Base-by-base conservation (phyloP, 2,329 filamentous ascomycete genomes). In the Phaeoacremonium minimum region DNA sequence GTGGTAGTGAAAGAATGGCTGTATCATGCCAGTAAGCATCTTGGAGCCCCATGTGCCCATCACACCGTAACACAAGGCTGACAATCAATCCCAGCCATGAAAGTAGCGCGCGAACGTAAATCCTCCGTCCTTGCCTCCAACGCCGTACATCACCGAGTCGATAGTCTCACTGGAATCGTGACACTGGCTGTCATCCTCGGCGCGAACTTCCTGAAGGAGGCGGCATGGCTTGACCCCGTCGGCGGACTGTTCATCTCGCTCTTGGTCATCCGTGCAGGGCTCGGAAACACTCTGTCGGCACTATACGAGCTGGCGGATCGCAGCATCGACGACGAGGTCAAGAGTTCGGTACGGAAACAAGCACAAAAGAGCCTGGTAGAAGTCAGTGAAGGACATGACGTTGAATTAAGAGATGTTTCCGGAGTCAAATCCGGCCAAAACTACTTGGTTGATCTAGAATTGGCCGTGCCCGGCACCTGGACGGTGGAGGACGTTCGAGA, bases 401-500 rank as follows among this genome's bases (percentile, higher is more conserved):
- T 89, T 7, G 79, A 87, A 52, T 65, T 96, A 31, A 77, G 84
- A 30, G 84, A 87, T 30, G 76, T 97, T 4, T 85, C 88, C 46
- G 93, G 93, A 37, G 76, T 95, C 63, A 98, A 98, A 65, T 93
- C 88, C 4, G 93, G 93, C 18, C 93, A 96, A 61, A 98, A 96
- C 65, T 96, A 94, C 57, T 71, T 97, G 18, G 82, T 97, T 49
- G 93, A 97, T 50, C 61, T 98, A 7, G 90, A 95, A 58, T 64
- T 97, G 43, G 85, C 79, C 3, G 86, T 94, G 13, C 88, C 91
- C 0, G 75, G 73, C 15, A 66, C 69, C 20, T 95, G 86, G 85
- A 85, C 85, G 0, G 68, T 98, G 6, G 77, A 81, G 36, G 76
- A 85, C 37, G 77, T 83, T 7, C 71, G 78, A 26, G 65, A 73